Conservation (phyloP, 2,329 filamentous ascomycete species). For the Neoscytalidium dimidiatum region DNA sequence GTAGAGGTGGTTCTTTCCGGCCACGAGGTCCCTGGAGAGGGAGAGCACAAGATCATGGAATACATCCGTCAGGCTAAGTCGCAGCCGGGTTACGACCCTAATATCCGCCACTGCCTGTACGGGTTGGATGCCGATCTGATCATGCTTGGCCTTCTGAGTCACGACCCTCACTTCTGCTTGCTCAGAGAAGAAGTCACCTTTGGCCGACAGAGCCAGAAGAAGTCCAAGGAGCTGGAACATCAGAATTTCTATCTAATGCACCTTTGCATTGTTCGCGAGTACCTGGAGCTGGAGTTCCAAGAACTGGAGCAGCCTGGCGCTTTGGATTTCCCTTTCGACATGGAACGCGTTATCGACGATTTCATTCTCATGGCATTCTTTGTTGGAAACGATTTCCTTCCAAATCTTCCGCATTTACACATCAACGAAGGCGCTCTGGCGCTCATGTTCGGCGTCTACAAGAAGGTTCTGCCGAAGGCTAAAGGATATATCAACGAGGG, state of each 20-base stretch:
- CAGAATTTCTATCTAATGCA: slow-evolving; percentile 99
- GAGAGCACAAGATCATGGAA: slow-evolving; percentile 99
- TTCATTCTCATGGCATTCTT: slow-evolving; percentile 99
- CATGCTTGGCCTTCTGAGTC: slow-evolving; percentile 95
- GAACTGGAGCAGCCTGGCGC: slow-evolving; percentile 75
- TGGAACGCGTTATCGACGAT: slow-evolving; percentile 97
- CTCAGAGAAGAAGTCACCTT: slow-evolving; percentile 98
- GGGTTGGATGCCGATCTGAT: slow-evolving; percentile 97
- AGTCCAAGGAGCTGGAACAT: slow-evolving; percentile 95
- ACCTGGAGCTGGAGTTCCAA: slow-evolving; percentile 95
- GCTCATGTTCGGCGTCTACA: slow-evolving; percentile 97
- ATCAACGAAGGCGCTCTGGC: slow-evolving; percentile 98
- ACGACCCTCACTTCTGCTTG: slow-evolving; percentile 97
- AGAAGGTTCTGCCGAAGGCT: slow-evolving; percentile 80
- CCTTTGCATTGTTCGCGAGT: slow-evolving; percentile 95
- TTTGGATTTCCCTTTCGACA: slow-evolving; percentile 79
- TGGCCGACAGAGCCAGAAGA: slow-evolving; percentile 80
- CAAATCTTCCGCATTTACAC: slow-evolving; percentile 91
- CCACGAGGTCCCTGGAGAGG: slow-evolving; percentile 96
- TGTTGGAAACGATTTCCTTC: slow-evolving; percentile 98
- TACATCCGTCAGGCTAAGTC: slow-evolving; percentile 98
- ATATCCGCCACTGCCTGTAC: slow-evolving; percentile 94
- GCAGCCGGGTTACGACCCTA: slow-evolving; percentile 87
- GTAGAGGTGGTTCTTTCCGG: slow-evolving; percentile 95
- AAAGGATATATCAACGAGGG: slow-evolving; percentile 96